Evolutionary conservation across 441 rosid species (phyloP).

Genomic region (Adansonia madagascariensis): DNA sequence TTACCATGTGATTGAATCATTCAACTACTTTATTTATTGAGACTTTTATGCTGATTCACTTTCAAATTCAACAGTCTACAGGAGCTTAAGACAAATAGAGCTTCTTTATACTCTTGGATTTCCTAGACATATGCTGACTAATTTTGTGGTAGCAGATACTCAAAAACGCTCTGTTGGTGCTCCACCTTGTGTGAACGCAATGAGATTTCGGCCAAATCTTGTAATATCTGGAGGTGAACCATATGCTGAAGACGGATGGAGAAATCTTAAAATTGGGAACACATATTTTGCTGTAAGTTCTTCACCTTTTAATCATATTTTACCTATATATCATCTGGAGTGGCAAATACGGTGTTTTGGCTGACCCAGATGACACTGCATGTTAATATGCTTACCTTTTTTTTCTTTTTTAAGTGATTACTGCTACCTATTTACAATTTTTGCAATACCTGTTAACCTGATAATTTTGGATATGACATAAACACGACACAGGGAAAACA

Average conservation of each 20-base stretch:
- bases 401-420: neutral
- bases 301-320: conserved; percentile 2
- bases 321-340: neutral
- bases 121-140: neutral
- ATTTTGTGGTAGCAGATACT: conserved; percentile 33
- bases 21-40: neutral
- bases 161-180: conserved; percentile 34
- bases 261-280: conserved; percentile 61
- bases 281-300: conserved; percentile 59
- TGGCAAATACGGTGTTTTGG: neutral
- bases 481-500: no score
- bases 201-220: conserved; percentile 88
- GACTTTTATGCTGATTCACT: neutral
- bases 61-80: neutral
- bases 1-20: neutral
- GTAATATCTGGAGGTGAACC: conserved; percentile 77
- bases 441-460: neutral
- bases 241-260: conserved; percentile 86
- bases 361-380: neutral
- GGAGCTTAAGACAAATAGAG: neutral
- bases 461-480: no score
- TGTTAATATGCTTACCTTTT: neutral
- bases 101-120: neutral
- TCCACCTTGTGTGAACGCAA: conserved; percentile 46
- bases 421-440: neutral